Conservation (phyloP, 345 rosid genomes). For the Pugionium dolabratum region DNA sequence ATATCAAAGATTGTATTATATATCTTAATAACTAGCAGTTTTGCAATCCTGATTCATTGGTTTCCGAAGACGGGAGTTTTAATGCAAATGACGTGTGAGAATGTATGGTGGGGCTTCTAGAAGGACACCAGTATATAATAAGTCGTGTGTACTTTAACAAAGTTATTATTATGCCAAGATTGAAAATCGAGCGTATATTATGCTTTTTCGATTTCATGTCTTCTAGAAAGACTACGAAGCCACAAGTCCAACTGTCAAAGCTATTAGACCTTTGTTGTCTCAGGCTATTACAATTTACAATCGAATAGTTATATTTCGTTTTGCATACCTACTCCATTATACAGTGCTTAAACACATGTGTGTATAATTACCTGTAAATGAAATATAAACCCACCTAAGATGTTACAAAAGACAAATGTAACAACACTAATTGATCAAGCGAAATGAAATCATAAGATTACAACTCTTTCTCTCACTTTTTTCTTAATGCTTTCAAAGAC, state of each 20-base stretch:
- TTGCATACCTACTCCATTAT: neutral
- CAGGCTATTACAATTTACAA: neutral
- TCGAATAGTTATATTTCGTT: neutral
- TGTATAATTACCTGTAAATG: neutral
- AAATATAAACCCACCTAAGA: neutral
- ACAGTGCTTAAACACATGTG: neutral
- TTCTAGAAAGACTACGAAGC: slow-evolving; percentile 29
- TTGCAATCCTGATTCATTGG: slow-evolving; percentile 26
- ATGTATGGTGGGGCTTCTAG: slow-evolving; percentile 37
- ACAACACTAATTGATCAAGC: no score
- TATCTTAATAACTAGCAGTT: slow-evolving; percentile 4
- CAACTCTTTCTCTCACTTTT: no score
- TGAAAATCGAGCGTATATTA: slow-evolving; percentile 1
- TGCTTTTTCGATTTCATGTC: slow-evolving; percentile 15
- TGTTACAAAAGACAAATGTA: neutral
- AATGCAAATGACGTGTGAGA: slow-evolving; percentile 30
- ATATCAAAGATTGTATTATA: no score
- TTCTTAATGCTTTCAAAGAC: no score
- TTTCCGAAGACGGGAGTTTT: neutral
- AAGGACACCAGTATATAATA: slow-evolving; percentile 21
- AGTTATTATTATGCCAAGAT: slow-evolving; percentile 9
- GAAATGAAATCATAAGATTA: no score
- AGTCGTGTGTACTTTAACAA: slow-evolving; percentile 30
- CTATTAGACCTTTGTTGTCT: slow-evolving; percentile 6
- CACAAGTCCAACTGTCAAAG: slow-evolving; percentile 27